Evolutionary conservation across 495 filamentous ascomycete species (phyloP).

Genomic region (Sporormia fimetaria): DNA sequence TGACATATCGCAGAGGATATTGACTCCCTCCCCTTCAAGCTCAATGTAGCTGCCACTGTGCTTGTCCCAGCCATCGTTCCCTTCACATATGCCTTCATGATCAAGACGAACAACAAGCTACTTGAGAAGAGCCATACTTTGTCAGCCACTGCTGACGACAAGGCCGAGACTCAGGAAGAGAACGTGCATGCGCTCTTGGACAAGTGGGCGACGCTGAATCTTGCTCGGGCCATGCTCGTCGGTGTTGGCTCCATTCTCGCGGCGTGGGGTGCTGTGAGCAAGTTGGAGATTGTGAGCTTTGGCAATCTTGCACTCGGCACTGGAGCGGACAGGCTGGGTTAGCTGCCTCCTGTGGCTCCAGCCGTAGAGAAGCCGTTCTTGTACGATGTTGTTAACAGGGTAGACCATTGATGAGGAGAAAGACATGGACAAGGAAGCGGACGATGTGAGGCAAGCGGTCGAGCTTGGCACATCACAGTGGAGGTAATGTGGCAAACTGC

Average conservation of each 20-base stretch:
- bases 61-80: slow-evolving; percentile 38
- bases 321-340: slow-evolving; percentile 27
- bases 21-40: slow-evolving; percentile 19
- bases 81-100: slow-evolving; percentile 40
- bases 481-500: too few species aligned
- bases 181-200: slow-evolving; percentile 41
- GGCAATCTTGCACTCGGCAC: slow-evolving; percentile 8
- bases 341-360: too few species aligned
- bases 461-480: too few species aligned
- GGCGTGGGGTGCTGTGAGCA: slow-evolving; percentile 25
- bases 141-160: slow-evolving; percentile 19
- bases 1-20: slow-evolving; percentile 9
- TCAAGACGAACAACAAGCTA: slow-evolving; percentile 36
- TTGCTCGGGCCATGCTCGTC: slow-evolving; percentile 33
- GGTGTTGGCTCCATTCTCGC: slow-evolving; percentile 18
- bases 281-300: slow-evolving; percentile 17
- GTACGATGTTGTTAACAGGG: too few species aligned
- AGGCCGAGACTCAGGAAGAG: slow-evolving; percentile 30
- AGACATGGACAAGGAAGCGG: too few species aligned
- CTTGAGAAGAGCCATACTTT: slow-evolving; percentile 28
- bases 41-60: slow-evolving; percentile 37
- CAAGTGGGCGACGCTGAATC: slow-evolving; percentile 44
- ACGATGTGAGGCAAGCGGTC: too few species aligned
- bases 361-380: too few species aligned
- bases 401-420: too few species aligned